Conservation (phyloP, 2,329 filamentous ascomycete species). For the Pseudocercospora vitis region DNA sequence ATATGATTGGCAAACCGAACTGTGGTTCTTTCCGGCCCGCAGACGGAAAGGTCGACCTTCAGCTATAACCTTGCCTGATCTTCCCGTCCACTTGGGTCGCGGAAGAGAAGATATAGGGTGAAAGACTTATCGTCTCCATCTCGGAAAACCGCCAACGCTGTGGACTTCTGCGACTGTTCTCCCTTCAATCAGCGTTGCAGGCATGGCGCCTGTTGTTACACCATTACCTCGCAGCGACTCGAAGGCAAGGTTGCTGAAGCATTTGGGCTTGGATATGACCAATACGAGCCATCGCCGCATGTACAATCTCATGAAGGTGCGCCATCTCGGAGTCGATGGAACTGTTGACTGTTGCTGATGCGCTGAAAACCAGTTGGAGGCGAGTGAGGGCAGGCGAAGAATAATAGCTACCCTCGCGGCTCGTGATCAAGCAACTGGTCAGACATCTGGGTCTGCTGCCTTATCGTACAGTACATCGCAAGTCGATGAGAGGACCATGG, state of each 20-base stretch:
- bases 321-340: too few species aligned
- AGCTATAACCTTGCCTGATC: too few species aligned
- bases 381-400: conserved; percentile 41
- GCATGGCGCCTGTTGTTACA: conserved; percentile 27
- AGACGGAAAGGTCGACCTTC: not conserved
- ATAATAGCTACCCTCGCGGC: conserved; percentile 37
- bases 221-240: conserved; percentile 43
- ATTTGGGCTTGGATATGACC: conserved; percentile 41
- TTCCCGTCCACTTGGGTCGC: too few species aligned
- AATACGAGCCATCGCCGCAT: conserved; percentile 35
- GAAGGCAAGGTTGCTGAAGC: conserved; percentile 42
- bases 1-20: not conserved
- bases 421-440: not conserved
- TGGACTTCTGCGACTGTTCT: too few species aligned
- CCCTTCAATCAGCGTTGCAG: not conserved
- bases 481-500: conserved; percentile 28
- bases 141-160: too few species aligned
- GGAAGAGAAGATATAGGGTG: too few species aligned
- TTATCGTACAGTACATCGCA: conserved; percentile 20
- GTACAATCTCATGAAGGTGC: conserved; percentile 46
- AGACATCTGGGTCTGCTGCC: not conserved
- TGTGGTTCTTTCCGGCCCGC: not conserved
- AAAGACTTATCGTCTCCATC: too few species aligned
- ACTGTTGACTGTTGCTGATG: not conserved
- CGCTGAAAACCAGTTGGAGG: conserved; percentile 40